Evolutionary conservation across 2,329 filamentous ascomycete species (phyloP).

Genomic region (Chaetoscypha palmicola): DNA sequence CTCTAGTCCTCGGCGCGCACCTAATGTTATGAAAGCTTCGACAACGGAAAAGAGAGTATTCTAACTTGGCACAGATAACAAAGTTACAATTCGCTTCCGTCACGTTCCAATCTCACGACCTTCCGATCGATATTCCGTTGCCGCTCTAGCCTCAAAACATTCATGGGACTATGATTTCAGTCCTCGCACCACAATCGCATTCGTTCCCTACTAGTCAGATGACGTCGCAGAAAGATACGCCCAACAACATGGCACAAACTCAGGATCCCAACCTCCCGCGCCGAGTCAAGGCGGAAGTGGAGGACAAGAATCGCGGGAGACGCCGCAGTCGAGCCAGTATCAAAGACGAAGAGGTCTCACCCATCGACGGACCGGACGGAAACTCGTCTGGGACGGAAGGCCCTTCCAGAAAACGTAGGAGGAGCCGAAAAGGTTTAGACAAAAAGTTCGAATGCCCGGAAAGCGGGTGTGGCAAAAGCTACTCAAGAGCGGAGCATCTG

Average conservation of each 20-base stretch:
- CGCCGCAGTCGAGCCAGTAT: conserved; percentile 25
- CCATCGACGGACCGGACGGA: conserved; percentile 22
- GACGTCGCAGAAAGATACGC: conserved; percentile 24
- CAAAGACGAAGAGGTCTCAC: conserved; percentile 23
- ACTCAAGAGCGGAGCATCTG: conserved; percentile 92
- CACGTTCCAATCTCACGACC: background rate
- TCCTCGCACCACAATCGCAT: conserved; percentile 25
- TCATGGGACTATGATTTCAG: conserved; percentile 29
- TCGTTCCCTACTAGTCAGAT: conserved; percentile 22
- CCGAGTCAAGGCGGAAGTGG: conserved; percentile 20
- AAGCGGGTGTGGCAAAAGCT: conserved; percentile 88
- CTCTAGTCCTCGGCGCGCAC: too few species aligned
- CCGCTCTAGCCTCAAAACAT: background rate
- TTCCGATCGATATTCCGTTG: background rate
- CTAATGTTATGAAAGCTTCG: too few species aligned
- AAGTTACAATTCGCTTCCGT: background rate
- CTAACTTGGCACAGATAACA: too few species aligned
- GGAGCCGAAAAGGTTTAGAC: conserved; percentile 71
- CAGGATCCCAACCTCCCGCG: conserved; percentile 21
- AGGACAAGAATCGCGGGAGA: conserved; percentile 28
- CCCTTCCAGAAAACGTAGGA: conserved; percentile 47
- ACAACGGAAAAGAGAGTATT: too few species aligned
- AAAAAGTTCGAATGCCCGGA: conserved; percentile 80
- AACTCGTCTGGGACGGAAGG: conserved; percentile 30
- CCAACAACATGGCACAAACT: conserved; percentile 19